Evolutionary conservation across 805 yeast species (phyloP), one percentile per base, ranked within the genome.

Genomic region (Danielia oregonensis): DNA sequence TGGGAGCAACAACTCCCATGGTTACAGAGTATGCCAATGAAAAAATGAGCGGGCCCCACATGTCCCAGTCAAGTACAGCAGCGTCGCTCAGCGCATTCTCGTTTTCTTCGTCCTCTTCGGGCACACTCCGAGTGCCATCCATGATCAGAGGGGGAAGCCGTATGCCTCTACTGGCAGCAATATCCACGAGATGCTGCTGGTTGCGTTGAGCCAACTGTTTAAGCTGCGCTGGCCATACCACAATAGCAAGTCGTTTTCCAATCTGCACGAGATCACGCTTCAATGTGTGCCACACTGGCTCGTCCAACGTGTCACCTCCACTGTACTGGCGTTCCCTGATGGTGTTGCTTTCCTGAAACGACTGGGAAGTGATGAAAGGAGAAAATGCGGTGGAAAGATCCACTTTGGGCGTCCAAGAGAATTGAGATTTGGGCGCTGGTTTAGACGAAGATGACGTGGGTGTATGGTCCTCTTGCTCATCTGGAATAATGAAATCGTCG

Each of bases 271-370:
- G 38, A 40, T 67, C 73, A 35, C 72, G 47, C 19, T 51, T 50
- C 42, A 81, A 56, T 0, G 88, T 81, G 21, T 67, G 61, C 49
- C 64, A 52, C 6, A 81, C 81, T 0, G 87, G 85, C 57, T 81
- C 88, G 49, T 82, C 86, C 9, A 81, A 58, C 2, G 88, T 81
- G 50, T 81, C 83, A 18, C 85, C 84, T 2, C 87, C 87, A 14
- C 77, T 54, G 50, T 70, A 78, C 42, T 74, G 79, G 30, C 76
- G 61, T 49, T 76, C 81, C 29, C 52, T 48, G 25, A 64, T 48
- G 24, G 48, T 37, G 35, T 35, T 39, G 21, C 30, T 26, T 7
- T 35, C 32, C 33, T 34, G 44, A 18, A 45, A 42, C 7, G 35
- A 29, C n/a, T 22, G 24, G 23, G 45, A 38, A 9, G 39, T 32